Base-by-base conservation (phyloP, 352 stramenopile genomes). In the Plasmopara viticola region DNA sequence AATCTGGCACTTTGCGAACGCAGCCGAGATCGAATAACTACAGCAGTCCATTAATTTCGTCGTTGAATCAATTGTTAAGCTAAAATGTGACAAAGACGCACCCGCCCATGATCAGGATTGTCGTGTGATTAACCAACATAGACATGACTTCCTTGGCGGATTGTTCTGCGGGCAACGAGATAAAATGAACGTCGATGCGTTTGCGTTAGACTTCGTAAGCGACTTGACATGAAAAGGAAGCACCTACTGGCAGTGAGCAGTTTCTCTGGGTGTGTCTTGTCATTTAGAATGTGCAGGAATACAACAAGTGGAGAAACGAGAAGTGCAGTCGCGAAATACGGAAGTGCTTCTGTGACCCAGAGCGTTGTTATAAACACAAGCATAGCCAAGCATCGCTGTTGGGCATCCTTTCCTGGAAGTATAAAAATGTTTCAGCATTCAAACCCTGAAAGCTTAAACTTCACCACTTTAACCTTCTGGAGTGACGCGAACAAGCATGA, bases 71-170 rank as follows among this genome's bases (percentile, higher is more conserved):
- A 28, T 51, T 17, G 0, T 39, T 17, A 35, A 25, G 0, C 20
- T 14, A 44, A 35, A 29, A 41, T 12, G 0, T 48, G 13, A 60
- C 6, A 51, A 25, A 18, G 20, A 51, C 64, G 51, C 74, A 94
- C 56, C 89, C 89, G 58, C 89, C 89, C 82, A 97, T 94, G 61
- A 97, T 95, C 14, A 97, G 62, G 39, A 97, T 88, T 14, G 89
- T 96, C 25, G 88, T 96, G 71, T 96, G 86, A 63, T 96, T 95
- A 45, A 97, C 86, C 13, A 97, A 66, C 60, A 79, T 60, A 0
- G 84, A 87, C 79, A 88, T 94, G 13, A 96, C 87, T 60, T 95
- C 78, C 40, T 95, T 94, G 15, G 87, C 83, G 0, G 86, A 78
- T 66, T 85, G 55, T 45, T 89, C 80, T 87, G 51, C 15, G 39